Conservation (phyloP, 768 basidiomycete genomes). For the Mycena venus region DNA sequence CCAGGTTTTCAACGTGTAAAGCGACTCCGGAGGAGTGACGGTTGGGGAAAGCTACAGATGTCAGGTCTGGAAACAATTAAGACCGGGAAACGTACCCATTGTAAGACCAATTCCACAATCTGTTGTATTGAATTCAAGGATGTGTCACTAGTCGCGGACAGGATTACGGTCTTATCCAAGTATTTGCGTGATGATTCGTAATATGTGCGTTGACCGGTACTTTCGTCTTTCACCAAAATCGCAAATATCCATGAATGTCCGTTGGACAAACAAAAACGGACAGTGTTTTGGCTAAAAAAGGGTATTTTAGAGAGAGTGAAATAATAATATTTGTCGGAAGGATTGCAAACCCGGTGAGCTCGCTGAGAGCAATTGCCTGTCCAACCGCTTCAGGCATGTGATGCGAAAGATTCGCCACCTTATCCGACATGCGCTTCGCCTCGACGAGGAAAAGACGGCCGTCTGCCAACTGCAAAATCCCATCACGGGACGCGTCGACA, state of each 20-base stretch:
- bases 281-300: neutral
- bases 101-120: conserved; percentile 1
- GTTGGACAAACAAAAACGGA: conserved; percentile 18
- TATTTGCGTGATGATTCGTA: conserved; percentile 3
- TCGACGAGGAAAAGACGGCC: conserved; percentile 2
- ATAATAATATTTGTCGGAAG: neutral
- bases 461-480: neutral
- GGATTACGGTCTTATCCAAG: neutral
- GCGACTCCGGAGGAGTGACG: neutral
- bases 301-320: neutral
- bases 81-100: conserved; percentile 1
- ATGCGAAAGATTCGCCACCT: neutral
- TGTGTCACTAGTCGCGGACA: neutral
- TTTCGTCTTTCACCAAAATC: conserved; percentile 6
- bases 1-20: neutral
- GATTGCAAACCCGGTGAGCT: conserved; percentile 4
- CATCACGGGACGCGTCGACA: conserved; percentile 5
- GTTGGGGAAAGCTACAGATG: neutral
- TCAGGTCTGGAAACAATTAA: neutral
- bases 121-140: neutral
- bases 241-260: conserved; percentile 15
- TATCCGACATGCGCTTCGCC: conserved; percentile 6
- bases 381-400: conserved; percentile 13
- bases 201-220: conserved; percentile 1
- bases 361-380: conserved; percentile 12